Evolutionary conservation across 495 filamentous ascomycete genomes (phyloP), one percentile per base, ranked within the genome.

Genomic region (Xylaria castorea): DNA sequence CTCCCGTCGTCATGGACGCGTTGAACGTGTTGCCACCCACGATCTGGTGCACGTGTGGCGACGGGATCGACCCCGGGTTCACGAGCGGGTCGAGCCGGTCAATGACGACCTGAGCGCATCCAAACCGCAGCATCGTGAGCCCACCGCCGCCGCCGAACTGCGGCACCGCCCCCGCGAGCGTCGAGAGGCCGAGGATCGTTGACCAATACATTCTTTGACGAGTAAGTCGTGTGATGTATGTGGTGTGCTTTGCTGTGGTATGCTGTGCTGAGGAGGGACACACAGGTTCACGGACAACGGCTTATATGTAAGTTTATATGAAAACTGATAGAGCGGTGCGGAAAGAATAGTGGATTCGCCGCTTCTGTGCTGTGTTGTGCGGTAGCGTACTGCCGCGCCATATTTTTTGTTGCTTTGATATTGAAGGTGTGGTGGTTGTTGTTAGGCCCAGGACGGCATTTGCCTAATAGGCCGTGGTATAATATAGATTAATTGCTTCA

Each of bases 1-100:
- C 83, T 25, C 75, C 77, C 30, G 81, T 81, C 2, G 82, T 80
- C 81, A 85, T 84, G 42, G 79, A 79, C 1, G 80, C 81, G 75
- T 85, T 84, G 81, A 85, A 85, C 44, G 75, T 81, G 63, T 85
- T 81, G 27, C 84, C 83, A 22, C 84, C 83, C 12, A 85, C 83
- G 32, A 87, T 82, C 62, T 87, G 85, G 61, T 86, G 84, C 44
- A 83, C 76, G 67, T 83, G 82, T 0, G 80, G 67, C 8, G 81
- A 83, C 5, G 82, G 82, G 71, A 83, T 74, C 67, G 74, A 44
- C 20, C 82, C 81, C 1, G 82, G 82, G 76, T 83, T 83, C 58
- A 83, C 82, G 32, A 83, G 78, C 8, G 82, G 82, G 77, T 85
- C 83, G 62, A 84, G 74, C 0, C 83, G 78, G 77, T 85, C 83